These are phyloP conservation scores for Boletus sensibilis DNA, from an alignment of 768 basidiomycete genomes.

Conservation along the genomic window DNA sequence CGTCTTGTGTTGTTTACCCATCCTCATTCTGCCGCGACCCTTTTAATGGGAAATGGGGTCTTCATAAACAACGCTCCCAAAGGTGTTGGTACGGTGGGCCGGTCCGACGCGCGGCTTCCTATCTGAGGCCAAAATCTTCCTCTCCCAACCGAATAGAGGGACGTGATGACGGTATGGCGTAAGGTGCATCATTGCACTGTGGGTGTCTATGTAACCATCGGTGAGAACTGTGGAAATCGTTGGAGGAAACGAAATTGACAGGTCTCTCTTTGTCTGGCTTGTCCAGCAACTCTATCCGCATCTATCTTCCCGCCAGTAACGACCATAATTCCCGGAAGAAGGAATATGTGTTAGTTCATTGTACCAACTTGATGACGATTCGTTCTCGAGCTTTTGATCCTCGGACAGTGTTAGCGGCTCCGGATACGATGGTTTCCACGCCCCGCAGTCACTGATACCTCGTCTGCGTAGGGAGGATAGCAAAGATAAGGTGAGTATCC, in stretches of 20 bases:
- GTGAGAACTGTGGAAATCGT: constrained; percentile 11
- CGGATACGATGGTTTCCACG: background rate
- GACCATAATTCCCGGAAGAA: background rate
- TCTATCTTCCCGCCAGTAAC: background rate
- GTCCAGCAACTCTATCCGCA: constrained; percentile 1
- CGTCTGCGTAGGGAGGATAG: background rate
- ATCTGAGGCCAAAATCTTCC: constrained; percentile 1
- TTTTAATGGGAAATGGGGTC: constrained; percentile 18
- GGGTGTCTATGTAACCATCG: constrained; percentile 8
- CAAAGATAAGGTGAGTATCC: constrained; percentile 1
- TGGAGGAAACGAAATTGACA: background rate
- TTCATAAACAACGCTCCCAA: background rate
- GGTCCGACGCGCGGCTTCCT: constrained; percentile 9
- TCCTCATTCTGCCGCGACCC: constrained; percentile 15
- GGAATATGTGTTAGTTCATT: background rate
- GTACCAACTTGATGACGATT: background rate
- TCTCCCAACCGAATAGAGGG: background rate
- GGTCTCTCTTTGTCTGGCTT: background rate
- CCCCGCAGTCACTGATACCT: background rate
- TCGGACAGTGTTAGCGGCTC: background rate
- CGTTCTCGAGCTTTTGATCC: constrained; percentile 7
- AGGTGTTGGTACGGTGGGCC: background rate
- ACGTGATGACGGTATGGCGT: constrained; percentile 9
- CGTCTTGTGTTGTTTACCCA: background rate
- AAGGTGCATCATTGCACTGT: background rate